Conservation (phyloP, 495 filamentous ascomycete genomes). For the Podospora pseudocomata region DNA sequence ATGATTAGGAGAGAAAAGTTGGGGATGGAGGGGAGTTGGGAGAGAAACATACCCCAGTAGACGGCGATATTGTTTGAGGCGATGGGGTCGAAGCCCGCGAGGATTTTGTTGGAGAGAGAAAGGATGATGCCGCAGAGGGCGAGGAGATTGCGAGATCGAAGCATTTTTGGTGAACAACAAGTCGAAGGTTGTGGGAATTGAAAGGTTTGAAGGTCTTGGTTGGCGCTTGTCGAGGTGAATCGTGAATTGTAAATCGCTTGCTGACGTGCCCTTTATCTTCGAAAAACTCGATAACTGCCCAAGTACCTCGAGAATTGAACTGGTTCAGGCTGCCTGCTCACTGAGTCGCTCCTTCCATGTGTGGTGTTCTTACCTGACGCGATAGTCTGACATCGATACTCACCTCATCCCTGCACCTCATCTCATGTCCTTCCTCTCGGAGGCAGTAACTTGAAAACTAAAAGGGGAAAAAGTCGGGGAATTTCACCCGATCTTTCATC, state of each 20-base stretch:
- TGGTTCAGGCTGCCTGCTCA: not conserved
- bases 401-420: not conserved
- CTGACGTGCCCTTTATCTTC: not conserved
- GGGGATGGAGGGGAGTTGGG: not conserved
- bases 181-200: not conserved
- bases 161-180: not conserved
- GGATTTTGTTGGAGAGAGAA: slow-evolving; percentile 2
- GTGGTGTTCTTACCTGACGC: not conserved
- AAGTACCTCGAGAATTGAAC: not conserved
- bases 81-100: slow-evolving; percentile 47
- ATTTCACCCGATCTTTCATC: not conserved
- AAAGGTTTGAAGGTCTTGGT: not conserved
- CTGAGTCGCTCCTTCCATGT: not conserved
- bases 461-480: not conserved
- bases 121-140: slow-evolving; percentile 13
- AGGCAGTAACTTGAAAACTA: not conserved
- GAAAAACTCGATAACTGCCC: not conserved
- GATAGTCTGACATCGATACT: not conserved
- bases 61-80: slow-evolving; percentile 58
- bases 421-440: not conserved
- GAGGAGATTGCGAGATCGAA: not conserved
- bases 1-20: no score
- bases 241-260: not conserved
- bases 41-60: slow-evolving; percentile 53
- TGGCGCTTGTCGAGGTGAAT: not conserved